Percentiles rank a stretch among this genome's conserved stretches.
Conservation (phyloP, 805 yeast species). For the Spathaspora gorwiae region DNA sequence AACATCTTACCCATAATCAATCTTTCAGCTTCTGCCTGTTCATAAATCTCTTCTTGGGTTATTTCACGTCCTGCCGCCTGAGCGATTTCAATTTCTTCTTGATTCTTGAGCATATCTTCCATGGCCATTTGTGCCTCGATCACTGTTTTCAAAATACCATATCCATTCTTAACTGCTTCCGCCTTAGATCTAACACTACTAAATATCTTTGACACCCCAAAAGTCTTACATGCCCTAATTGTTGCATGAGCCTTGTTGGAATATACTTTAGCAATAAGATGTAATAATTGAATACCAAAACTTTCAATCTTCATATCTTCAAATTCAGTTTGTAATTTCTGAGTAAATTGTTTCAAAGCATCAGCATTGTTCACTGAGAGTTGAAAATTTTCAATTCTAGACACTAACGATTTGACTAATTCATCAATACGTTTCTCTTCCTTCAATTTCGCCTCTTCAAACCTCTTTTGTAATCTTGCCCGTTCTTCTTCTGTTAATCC, state of each 20-base stretch:
- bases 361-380: constrained; percentile 63
- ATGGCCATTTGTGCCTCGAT: constrained; percentile 76
- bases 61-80: constrained; percentile 26
- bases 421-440: constrained; percentile 47
- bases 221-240: constrained; percentile 69
- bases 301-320: constrained; percentile 90
- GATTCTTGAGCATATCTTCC: constrained; percentile 68
- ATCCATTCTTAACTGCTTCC: constrained; percentile 75
- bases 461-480: constrained; percentile 47
- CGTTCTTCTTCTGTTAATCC: constrained; percentile 35
- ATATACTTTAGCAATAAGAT: constrained; percentile 78
- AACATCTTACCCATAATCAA: constrained; percentile 81
- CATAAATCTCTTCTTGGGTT: constrained; percentile 31
- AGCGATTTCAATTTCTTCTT: constrained; percentile 39
- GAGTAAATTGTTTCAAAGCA: constrained; percentile 52
- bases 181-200: constrained; percentile 83
- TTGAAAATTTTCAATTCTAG: constrained; percentile 43
- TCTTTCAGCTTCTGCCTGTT: constrained; percentile 70
- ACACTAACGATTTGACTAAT: constrained; percentile 45
- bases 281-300: constrained; percentile 85
- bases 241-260: constrained; percentile 68
- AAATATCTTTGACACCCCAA: constrained; percentile 83
- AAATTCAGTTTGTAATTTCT: constrained; percentile 55
- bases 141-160: constrained; percentile 76
- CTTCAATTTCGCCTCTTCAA: constrained; percentile 50